A percentile compares a stretch with the other conserved stretches of the same genome.
phyloP scores from a whole-genome alignment of 2,329 filamentous ascomycete genomes.

The Arthrobotrys sphaeroides region DNA sequence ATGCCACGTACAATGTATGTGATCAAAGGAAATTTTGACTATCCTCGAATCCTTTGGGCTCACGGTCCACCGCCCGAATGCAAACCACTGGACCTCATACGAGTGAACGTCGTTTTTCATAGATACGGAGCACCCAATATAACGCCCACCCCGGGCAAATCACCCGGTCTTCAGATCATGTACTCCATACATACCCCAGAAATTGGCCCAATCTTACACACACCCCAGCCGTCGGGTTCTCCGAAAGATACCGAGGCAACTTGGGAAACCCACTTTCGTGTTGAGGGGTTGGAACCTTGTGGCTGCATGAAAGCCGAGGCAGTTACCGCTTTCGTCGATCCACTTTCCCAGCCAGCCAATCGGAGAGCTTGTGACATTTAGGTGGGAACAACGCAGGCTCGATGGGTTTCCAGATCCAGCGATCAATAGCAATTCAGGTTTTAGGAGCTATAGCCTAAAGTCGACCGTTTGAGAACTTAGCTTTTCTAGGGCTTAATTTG shows the following conservation, averaged over 20 bases:
- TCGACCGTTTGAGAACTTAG: neutral
- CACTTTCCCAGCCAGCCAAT: conserved; percentile 7
- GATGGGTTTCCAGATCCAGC: neutral
- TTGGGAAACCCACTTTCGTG: neutral
- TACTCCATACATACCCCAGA: neutral
- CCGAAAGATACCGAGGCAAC: conserved; percentile 41
- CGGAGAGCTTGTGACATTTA: neutral
- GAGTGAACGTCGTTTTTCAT: no score
- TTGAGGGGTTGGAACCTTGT: conserved; percentile 14
- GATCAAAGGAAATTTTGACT: no score
- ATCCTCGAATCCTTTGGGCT: no score
- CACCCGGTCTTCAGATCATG: no score
- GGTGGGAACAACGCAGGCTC: neutral
- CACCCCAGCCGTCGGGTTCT: neutral
- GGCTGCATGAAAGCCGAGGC: conserved; percentile 37
- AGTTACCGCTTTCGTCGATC: conserved; percentile 1
- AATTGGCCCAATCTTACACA: conserved; percentile 2
- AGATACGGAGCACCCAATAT: no score
- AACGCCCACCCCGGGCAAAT: no score
- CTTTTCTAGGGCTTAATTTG: neutral
- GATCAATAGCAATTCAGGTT: no score
- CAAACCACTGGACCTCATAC: no score
- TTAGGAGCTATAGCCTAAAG: neutral
- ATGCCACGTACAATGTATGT: no score
- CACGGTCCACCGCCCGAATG: no score